Base-by-base conservation (phyloP, 1,284 basidiomycete genomes). In the Dichomitus squalens region DNA sequence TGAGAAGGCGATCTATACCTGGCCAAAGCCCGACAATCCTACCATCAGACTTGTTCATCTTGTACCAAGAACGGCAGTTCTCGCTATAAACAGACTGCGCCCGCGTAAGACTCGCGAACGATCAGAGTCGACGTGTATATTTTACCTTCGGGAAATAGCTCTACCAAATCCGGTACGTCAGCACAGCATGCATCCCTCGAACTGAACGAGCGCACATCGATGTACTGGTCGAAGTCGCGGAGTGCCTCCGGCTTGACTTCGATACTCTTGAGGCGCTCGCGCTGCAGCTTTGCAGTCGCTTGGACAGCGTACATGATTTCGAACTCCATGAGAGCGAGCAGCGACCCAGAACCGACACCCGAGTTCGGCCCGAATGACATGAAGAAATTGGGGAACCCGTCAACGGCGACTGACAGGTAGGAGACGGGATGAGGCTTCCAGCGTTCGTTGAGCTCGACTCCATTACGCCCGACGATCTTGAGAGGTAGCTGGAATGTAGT, bases 31-130 rank as follows among this genome's bases (percentile, higher is more conserved):
- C 84, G 20, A 78, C 76, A 2, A 87, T 73, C 0, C 82, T 75
- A 3, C 86, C 85, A 57, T 86, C 82, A 61, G 79, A 77, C 57
- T 79, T 79, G 4, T 84, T 84, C 49, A 73, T 75, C 67, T 88
- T 88, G 65, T 88, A 88, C 87, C 87, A 89, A 2, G 84, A 84
- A 5, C 79, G 75, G 64, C 86, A 87, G 55, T 81, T 80, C 57
- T 80, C 78, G 35, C 78, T 77, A 66, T 79, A 87, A 0, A 87
- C 83, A 3, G 83, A 85, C 82, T 86, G 40, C 40, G 16, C 29
- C 7, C 7, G 12, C n/a, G 20, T 47, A 20, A 48, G 43, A 12
- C 2, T 1, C 7, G 21, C 16, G n/a, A 5, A 16, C 18, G n/a
- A n/a, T n/a, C 5, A 6, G 29, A 31, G 11, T 8, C 18, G n/a